Evolutionary conservation across 2,329 filamentous ascomycete species (phyloP).

Genomic region (Aspergillus ochraceoroseus): DNA sequence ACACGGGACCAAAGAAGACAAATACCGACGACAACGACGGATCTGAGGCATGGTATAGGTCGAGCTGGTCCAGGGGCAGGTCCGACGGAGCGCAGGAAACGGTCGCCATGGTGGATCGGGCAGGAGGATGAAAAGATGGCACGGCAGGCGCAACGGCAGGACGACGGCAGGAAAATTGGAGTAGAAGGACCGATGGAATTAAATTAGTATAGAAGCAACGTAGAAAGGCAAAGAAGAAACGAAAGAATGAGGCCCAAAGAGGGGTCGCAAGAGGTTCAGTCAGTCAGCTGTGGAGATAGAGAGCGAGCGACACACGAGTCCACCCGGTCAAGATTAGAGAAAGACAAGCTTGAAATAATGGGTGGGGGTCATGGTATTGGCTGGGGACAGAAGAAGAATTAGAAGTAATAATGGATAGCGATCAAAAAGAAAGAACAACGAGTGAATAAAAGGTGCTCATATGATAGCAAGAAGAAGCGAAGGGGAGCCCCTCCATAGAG

Average conservation of each 20-base stretch:
- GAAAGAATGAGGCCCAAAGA: slow-evolving; percentile 7
- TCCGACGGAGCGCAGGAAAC: slow-evolving; percentile 69
- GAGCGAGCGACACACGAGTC: slow-evolving; percentile 10
- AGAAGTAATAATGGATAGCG: slow-evolving; percentile 4
- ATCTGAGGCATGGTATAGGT: slow-evolving; percentile 85
- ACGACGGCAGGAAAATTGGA: slow-evolving; percentile 3
- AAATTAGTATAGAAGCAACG: slow-evolving; percentile 8
- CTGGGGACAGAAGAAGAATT: not conserved
- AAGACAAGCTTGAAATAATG: slow-evolving; percentile 9
- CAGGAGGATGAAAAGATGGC: slow-evolving; percentile 12
- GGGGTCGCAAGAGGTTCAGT: slow-evolving; percentile 3
- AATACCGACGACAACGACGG: slow-evolving; percentile 73
- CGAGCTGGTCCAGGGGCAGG: slow-evolving; percentile 73
- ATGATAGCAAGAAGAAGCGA: slow-evolving; percentile 16
- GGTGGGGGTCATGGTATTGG: slow-evolving; percentile 17
- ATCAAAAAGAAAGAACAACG: slow-evolving; percentile 10
- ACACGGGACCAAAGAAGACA: slow-evolving; percentile 87
- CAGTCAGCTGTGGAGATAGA: slow-evolving; percentile 7
- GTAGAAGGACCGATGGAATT: slow-evolving; percentile 9
- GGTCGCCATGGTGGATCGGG: slow-evolving; percentile 69
- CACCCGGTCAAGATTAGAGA: slow-evolving; percentile 13
- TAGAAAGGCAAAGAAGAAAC: slow-evolving; percentile 8
- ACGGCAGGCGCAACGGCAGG: slow-evolving; percentile 12
- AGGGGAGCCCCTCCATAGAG: slow-evolving; percentile 24
- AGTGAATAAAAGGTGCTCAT: slow-evolving; percentile 21